Conservation (phyloP, 1,284 basidiomycete species). For the Hypsizygus ulmarius region DNA sequence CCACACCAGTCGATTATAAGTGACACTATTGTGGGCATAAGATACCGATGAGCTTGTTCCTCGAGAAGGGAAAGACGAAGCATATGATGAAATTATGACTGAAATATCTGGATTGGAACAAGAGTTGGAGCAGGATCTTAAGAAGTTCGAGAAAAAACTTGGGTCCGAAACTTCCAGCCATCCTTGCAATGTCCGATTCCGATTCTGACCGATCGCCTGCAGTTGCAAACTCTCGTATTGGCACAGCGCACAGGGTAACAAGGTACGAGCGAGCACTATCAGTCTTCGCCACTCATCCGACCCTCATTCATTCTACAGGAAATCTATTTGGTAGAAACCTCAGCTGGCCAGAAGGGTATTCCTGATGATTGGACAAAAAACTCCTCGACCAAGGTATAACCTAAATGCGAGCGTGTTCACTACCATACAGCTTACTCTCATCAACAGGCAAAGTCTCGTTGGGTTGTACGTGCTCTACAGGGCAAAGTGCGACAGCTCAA, state of each 20-base stretch:
- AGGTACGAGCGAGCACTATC: conserved; percentile 41
- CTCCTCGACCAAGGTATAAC: conserved; percentile 71
- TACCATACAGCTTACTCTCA: not conserved
- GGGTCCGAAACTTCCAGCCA: conserved; percentile 50
- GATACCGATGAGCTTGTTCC: conserved; percentile 72
- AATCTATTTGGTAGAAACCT: conserved; percentile 83
- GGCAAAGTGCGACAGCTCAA: conserved; percentile 77
- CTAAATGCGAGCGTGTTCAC: not conserved
- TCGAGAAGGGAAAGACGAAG: conserved; percentile 77
- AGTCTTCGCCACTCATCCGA: conserved; percentile 2
- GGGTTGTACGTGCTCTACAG: conserved; percentile 72
- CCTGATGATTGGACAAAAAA: conserved; percentile 86
- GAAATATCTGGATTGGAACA: conserved; percentile 71
- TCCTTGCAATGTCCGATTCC: conserved; percentile 9
- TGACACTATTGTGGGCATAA: conserved; percentile 24
- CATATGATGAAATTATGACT: conserved; percentile 73
- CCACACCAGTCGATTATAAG: not conserved
- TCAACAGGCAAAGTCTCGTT: conserved; percentile 67
- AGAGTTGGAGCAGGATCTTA: conserved; percentile 65
- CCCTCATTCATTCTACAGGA: conserved; percentile 49
- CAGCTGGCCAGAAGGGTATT: conserved; percentile 55
- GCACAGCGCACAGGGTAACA: conserved; percentile 83
- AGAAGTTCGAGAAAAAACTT: conserved; percentile 57
- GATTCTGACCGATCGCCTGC: conserved; percentile 1
- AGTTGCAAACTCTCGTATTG: conserved; percentile 69